Evolutionary conservation across 345 rosid species (phyloP), one percentile per base, ranked within the genome.

Genomic region (Gynandropsis gynandra): DNA sequence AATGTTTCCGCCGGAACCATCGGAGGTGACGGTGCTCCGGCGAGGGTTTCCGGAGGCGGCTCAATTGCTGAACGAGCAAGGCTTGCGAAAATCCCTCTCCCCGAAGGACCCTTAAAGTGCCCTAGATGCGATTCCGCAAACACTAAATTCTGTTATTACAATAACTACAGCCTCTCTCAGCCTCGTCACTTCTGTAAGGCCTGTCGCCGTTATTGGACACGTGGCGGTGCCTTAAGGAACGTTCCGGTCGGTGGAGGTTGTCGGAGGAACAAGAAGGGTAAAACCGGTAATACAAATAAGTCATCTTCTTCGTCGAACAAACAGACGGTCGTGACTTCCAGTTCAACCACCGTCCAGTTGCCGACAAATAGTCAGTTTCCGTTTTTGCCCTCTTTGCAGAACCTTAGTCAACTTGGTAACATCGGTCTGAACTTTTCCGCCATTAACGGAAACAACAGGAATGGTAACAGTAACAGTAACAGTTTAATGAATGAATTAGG

Each of bases 141-240:
- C 52, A 66, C 71, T 34, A 66, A 66, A 20, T 66, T 66, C 42
- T 66, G 71, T 59, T 66, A 66, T 56, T 66, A 47, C 56, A 66
- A 66, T 61, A 66, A 66, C 65, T 66, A 66, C 52, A 66, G 59
- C 65, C 71, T 66, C 52, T 53, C 71, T 14, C 71, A 66, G 71
- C 71, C 71, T 40, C 71, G 71, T 37, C 61, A 66, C 61, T 66
- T 66, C 42, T 66, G 71, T 52, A 66, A 66, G 18, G 71, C 71
- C n/a, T 66, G 71, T 16, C 71, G 71, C 32, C 71, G 71, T 15
- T 66, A 66, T 41, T 66, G 71, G 71, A 66, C 71, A 59, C 71
- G 55, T 17, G 70, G 71, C 0, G 71, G 71, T 0, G 71, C 71
- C 56, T 59, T 66, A 47, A 59, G 71, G 52, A 66, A 66, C 57